Evolutionary conservation across 805 yeast species (phyloP).

Genomic region (Candida verbasci): DNA sequence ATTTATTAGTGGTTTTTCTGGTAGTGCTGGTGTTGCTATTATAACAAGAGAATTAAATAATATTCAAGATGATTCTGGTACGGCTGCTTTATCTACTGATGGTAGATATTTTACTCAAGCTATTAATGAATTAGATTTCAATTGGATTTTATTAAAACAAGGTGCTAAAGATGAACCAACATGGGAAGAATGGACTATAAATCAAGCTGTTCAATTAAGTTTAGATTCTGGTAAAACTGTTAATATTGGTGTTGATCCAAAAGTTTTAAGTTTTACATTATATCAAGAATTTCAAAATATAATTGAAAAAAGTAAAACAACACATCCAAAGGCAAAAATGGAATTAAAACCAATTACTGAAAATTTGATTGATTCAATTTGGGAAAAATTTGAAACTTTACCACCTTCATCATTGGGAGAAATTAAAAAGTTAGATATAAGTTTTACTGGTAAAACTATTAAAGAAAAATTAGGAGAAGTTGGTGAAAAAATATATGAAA

Average conservation of each 20-base stretch:
- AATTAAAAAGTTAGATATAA: constrained; percentile 46
- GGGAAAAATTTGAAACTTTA: constrained; percentile 61
- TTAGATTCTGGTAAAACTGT: constrained; percentile 40
- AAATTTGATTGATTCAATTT: constrained; percentile 72
- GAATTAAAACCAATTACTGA: constrained; percentile 42
- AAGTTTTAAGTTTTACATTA: constrained; percentile 36
- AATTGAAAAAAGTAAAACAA: constrained; percentile 22
- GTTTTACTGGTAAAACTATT: constrained; percentile 64
- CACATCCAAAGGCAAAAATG: constrained; percentile 30
- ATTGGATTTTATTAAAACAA: constrained; percentile 54
- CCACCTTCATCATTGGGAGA: constrained; percentile 50
- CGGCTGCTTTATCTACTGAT: constrained; percentile 55
- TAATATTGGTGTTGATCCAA: constrained; percentile 48
- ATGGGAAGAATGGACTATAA: constrained; percentile 58
- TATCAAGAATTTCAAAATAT: constrained; percentile 26
- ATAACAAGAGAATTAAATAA: constrained; percentile 50
- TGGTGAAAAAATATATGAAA: constrained; percentile 19
- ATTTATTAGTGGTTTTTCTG: constrained; percentile 56
- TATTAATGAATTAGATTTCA: constrained; percentile 52
- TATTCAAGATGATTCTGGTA: constrained; percentile 47
- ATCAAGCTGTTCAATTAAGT: constrained; percentile 46
- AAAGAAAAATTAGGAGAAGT: constrained; percentile 53
- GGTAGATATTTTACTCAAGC: constrained; percentile 62
- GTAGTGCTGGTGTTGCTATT: constrained; percentile 59
- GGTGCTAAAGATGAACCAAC: constrained; percentile 46